Evolutionary conservation across 192 early-diverging fungal species (phyloP), one percentile per base, ranked within the genome.

Genomic region (Entomortierella lignicola): DNA sequence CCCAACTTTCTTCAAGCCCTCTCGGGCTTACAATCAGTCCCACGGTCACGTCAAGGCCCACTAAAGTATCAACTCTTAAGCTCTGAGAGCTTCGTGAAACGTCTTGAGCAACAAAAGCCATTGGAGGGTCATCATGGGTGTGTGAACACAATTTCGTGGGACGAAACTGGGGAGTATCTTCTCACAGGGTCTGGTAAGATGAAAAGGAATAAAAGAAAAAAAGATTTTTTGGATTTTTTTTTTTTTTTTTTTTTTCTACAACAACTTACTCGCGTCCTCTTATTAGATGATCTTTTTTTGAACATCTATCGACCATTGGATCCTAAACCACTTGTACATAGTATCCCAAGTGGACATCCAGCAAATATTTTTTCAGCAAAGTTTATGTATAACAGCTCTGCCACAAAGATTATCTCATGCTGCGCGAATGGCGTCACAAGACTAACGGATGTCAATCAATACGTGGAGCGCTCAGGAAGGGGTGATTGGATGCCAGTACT

Each of bases 341-440:
- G 71, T 43, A 75, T 84, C 41, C 83, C 72, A 13, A 85, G 83
- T 21, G 91, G 92, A 25, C 93, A 94, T 81, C 55, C 63, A n/a
- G 87, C 87, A 48, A 93, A 94, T 31, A 89, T 95, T 12, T 95
- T 95, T 81, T 90, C 91, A 69, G 89, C 92, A 20, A 90, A 89
- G 64, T 86, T 90, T 39, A 71, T 95, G 82, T 87, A 89, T 0
- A 50, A 71, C 3, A 89, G 90, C 34, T 86, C 84, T 25, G 90
- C 91, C 31, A 68, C 82, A 6, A 57, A 85, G 15, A 82, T 92
- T 26, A 69, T 92, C 23, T 88, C 89, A 2, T 92, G 89, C 55
- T 88, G 91, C 0, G 88, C 85, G 54, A 90, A 93, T 55, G 79
- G 83, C 7, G 72, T 84, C 17, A 84, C 91, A n/a, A 82, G 82